Conservation (phyloP, 148 eudicot species). For the Amaranthus hypochondriacus region DNA sequence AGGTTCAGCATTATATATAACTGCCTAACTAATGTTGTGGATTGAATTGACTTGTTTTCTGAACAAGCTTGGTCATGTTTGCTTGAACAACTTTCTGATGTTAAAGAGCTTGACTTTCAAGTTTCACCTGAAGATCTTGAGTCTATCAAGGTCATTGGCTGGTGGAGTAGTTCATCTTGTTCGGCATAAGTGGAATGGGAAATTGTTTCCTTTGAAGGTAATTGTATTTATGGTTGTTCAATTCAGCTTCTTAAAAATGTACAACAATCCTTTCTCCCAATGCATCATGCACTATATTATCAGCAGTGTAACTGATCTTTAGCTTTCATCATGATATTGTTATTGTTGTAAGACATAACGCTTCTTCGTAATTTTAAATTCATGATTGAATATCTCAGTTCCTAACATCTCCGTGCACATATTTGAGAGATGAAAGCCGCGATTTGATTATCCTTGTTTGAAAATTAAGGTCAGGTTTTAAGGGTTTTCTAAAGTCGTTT, state of each 20-base stretch:
- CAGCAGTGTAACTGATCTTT: neutral
- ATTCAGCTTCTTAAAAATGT: neutral
- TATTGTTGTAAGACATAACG: neutral
- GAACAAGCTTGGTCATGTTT: slow-evolving; percentile 15
- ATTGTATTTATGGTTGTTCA: neutral
- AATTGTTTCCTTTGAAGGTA: slow-evolving; percentile 91
- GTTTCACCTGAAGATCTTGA: slow-evolving; percentile 92
- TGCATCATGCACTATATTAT: neutral
- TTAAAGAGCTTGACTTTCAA: slow-evolving; percentile 74
- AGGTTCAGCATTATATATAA: neutral
- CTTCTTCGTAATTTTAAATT: neutral
- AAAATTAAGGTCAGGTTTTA: too few relatives aligned
- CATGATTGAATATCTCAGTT: neutral
- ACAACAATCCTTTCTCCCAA: neutral
- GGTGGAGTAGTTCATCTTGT: slow-evolving; percentile 99
- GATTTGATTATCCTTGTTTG: too few relatives aligned
- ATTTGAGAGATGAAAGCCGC: too few relatives aligned
- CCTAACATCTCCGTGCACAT: neutral
- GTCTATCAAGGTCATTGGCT: slow-evolving; percentile 90
- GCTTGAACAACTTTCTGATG: slow-evolving; percentile 58
- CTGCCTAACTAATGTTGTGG: neutral
- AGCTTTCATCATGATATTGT: neutral
- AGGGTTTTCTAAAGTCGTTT: too few relatives aligned
- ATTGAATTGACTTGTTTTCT: neutral
- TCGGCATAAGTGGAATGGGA: slow-evolving; percentile 94